phyloP scores from a whole-genome alignment of 2,329 filamentous ascomycete genomes.

The Talaromyces sp. region DNA sequence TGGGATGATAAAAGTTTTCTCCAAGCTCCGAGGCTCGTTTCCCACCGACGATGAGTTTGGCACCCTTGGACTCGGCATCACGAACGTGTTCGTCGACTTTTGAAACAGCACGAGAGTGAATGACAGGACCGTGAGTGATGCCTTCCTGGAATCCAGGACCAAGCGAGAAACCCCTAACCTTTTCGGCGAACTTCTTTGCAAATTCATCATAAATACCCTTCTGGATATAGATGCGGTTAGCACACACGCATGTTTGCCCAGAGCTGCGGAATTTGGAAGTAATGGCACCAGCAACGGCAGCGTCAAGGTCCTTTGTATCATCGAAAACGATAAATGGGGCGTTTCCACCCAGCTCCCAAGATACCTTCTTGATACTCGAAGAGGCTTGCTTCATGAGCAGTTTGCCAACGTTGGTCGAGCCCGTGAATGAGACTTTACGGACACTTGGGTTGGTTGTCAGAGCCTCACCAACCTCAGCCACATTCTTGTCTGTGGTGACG shows the following conservation, averaged over 20 bases:
- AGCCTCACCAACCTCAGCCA: conserved; percentile 68
- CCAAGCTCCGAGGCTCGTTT: conserved; percentile 70
- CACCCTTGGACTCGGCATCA: conserved; percentile 75
- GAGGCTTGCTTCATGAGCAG: conserved; percentile 89
- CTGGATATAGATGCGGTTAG: conserved; percentile 54
- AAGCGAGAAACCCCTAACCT: conserved; percentile 48
- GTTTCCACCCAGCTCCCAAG: conserved; percentile 90
- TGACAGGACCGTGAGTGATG: conserved; percentile 47
- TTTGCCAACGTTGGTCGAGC: conserved; percentile 61
- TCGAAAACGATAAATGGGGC: conserved; percentile 97
- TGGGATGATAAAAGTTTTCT: conserved; percentile 82
- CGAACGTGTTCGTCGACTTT: conserved; percentile 78
- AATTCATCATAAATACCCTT: conserved; percentile 51
- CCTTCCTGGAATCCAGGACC: conserved; percentile 44
- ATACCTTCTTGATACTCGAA: conserved; percentile 77
- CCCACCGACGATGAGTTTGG: conserved; percentile 69
- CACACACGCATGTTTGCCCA: conserved; percentile 92
- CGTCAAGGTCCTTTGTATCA: conserved; percentile 76
- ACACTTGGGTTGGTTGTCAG: conserved; percentile 73
- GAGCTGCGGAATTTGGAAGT: conserved; percentile 89
- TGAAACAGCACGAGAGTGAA: conserved; percentile 74
- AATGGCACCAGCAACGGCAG: conserved; percentile 77
- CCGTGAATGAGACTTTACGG: conserved; percentile 92
- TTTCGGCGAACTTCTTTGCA: conserved; percentile 50
- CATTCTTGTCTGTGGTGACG: conserved; percentile 75